A percentile compares a stretch with the other conserved stretches of the same genome.
Conservation (phyloP, 2,329 filamentous ascomycete genomes). For the Aspergillus clavatus region DNA sequence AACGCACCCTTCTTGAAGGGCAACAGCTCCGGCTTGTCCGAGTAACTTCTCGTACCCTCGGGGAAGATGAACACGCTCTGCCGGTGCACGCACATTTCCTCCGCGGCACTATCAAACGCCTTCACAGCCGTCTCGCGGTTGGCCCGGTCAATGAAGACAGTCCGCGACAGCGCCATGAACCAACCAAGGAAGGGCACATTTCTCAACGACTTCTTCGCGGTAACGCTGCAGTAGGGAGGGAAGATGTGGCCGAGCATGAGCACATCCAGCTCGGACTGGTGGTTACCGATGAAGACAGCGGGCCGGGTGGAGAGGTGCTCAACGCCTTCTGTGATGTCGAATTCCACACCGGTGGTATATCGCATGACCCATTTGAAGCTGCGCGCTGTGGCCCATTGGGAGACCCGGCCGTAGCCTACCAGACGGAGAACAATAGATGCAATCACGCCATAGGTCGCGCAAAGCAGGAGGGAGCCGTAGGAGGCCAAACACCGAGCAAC, state of each 20-base stretch:
- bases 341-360: conserved; percentile 69
- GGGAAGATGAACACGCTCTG: conserved; percentile 57
- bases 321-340: conserved; percentile 64
- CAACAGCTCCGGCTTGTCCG: conserved; percentile 71
- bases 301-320: conserved; percentile 65
- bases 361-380: conserved; percentile 77
- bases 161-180: conserved; percentile 86
- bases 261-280: conserved; percentile 94
- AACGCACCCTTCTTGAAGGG: conserved; percentile 99
- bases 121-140: conserved; percentile 77
- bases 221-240: conserved; percentile 86
- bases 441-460: conserved; percentile 68
- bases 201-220: conserved; percentile 80
- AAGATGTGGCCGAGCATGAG: conserved; percentile 86
- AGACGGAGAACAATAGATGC: conserved; percentile 67
- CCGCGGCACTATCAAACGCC: conserved; percentile 77
- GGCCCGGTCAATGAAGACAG: conserved; percentile 90
- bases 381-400: conserved; percentile 80
- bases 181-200: conserved; percentile 80
- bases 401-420: conserved; percentile 66
- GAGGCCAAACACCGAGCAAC: conserved; percentile 44
- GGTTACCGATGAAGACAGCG: conserved; percentile 88
- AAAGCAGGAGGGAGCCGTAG: conserved; percentile 42
- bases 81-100: conserved; percentile 66
- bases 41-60: conserved; percentile 89